A percentile compares a stretch with the other conserved stretches of the same genome.
These are phyloP conservation scores for Podila epicladia DNA, from an alignment of 192 early-diverging fungal species.

Conservation along the genomic window DNA sequence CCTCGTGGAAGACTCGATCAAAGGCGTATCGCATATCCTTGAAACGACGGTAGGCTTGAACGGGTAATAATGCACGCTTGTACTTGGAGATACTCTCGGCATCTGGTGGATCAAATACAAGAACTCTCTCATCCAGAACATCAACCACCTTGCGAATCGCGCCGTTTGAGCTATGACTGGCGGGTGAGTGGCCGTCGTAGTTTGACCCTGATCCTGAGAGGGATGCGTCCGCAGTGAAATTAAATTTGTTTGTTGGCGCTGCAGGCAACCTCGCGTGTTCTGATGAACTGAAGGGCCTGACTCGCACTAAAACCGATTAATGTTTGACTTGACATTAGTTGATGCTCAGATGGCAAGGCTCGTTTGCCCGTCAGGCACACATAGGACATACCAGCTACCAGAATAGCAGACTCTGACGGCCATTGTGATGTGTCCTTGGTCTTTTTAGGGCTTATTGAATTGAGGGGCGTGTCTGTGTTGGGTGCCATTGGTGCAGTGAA, in stretches of 20 bases:
- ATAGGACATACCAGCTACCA: slow-evolving; percentile 33
- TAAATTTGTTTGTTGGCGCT: slow-evolving; percentile 53
- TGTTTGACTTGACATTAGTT: neutral
- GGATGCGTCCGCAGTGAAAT: slow-evolving; percentile 51
- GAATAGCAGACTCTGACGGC: slow-evolving; percentile 46
- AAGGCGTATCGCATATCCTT: slow-evolving; percentile 80
- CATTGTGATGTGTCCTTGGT: slow-evolving; percentile 15
- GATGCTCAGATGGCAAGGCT: neutral
- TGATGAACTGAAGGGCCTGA: slow-evolving; percentile 66
- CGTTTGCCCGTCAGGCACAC: neutral
- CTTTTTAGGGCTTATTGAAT: neutral
- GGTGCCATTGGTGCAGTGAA: neutral
- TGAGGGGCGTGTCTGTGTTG: neutral
- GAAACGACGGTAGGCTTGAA: slow-evolving; percentile 69
- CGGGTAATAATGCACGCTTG: slow-evolving; percentile 57
- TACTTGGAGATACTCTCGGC: slow-evolving; percentile 51
- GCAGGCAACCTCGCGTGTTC: slow-evolving; percentile 57
- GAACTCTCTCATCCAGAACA: slow-evolving; percentile 72
- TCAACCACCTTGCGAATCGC: slow-evolving; percentile 62
- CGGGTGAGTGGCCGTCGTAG: neutral
- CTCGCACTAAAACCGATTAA: slow-evolving; percentile 62
- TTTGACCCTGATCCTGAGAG: slow-evolving; percentile 11
- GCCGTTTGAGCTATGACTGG: slow-evolving; percentile 4
- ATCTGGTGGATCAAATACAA: slow-evolving; percentile 80
- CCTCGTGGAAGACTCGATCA: slow-evolving; percentile 81